Conservation (phyloP, 345 rosid species). For the Corymbia maculata region DNA sequence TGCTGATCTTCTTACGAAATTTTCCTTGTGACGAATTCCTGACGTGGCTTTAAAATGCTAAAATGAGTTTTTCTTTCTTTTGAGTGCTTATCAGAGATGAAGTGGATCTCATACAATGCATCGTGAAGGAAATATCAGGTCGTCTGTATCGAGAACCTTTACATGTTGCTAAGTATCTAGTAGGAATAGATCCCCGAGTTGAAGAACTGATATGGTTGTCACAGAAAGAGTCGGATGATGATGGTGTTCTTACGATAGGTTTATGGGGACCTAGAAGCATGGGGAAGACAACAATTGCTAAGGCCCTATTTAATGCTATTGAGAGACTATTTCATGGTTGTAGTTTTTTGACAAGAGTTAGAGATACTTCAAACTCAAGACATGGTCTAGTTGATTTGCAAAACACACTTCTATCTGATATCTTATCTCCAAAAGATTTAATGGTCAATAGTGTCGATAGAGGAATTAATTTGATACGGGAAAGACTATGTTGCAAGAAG, state of each 20-base stretch:
- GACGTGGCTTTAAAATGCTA: background rate
- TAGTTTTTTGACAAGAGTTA: background rate
- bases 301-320: background rate
- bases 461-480: background rate
- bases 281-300: background rate
- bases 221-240: background rate
- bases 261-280: background rate
- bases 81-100: background rate
- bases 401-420: background rate
- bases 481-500: background rate
- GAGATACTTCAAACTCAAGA: background rate
- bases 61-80: rapidly evolving
- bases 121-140: rapidly evolving
- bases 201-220: background rate
- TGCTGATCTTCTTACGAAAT: background rate
- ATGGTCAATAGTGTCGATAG: rapidly evolving
- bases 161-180: background rate
- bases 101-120: background rate
- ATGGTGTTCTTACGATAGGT: background rate
- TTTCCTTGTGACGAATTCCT: background rate
- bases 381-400: background rate
- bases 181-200: background rate
- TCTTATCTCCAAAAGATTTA: too few relatives aligned
- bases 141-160: rapidly evolving
- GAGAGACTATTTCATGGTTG: background rate